A percentile compares a stretch with the other conserved stretches of the same genome.
These are phyloP conservation scores for Colletotrichum scovillei DNA, from an alignment of 2,329 filamentous ascomycete genomes.

Conservation along the genomic window DNA sequence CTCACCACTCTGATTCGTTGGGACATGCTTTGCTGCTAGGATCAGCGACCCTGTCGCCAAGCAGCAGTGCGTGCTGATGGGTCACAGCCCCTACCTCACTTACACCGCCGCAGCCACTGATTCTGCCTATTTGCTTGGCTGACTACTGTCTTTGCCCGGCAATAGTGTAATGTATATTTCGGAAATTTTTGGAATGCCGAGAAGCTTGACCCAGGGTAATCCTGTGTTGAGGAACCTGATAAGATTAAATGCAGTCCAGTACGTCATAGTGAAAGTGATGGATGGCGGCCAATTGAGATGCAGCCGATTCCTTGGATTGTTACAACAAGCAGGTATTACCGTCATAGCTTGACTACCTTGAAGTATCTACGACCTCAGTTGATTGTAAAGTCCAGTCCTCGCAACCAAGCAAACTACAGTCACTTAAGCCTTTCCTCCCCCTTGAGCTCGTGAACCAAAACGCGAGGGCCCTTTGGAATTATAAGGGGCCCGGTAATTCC, in stretches of 20 bases:
- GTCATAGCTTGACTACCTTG: too few relatives aligned
- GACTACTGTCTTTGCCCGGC: not conserved
- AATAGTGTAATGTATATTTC: not conserved
- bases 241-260: not conserved
- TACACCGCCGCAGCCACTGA: not conserved
- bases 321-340: too few relatives aligned
- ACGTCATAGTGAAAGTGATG: too few relatives aligned
- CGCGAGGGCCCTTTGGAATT: slow-evolving; percentile 39
- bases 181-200: not conserved
- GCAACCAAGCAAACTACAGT: not conserved
- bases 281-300: too few relatives aligned
- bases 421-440: not conserved
- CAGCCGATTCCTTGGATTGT: too few relatives aligned
- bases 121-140: not conserved
- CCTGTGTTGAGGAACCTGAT: too few relatives aligned
- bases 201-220: not conserved
- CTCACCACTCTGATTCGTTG: not conserved
- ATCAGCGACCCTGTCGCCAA: not conserved
- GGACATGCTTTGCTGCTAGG: not conserved
- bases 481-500: slow-evolving; percentile 43
- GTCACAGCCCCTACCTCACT: not conserved
- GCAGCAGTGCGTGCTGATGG: not conserved
- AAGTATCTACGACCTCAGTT: too few relatives aligned
- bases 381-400: too few relatives aligned
- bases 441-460: not conserved